Evolutionary conservation across 2,329 filamentous ascomycete species (phyloP), one percentile per base, ranked within the genome.

Genomic region (Thermomyces lanuginosus): DNA sequence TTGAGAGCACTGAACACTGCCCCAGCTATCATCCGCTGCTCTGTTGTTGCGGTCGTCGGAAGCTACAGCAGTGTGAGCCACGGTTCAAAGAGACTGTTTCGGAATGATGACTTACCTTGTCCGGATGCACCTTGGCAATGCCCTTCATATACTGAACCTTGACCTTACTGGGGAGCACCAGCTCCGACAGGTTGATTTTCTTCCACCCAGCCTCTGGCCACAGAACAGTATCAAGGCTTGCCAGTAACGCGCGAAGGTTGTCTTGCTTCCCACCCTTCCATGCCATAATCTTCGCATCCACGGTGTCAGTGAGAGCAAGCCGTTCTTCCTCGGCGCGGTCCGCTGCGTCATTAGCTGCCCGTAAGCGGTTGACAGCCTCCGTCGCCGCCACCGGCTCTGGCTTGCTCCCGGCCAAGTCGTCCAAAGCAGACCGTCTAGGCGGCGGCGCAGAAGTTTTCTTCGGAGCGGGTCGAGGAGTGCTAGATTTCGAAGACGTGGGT

Each of bases 91-190:
- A 4, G 22, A 10, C 3, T 7, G 4, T 10, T 22, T 13, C 5
- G 5, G 14, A 11, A 22, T 14, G 15, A 9, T 9, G 8, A 14
- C 8, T 10, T 64, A 93, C 89, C 76, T 98, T 98, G 53, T 98
- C 89, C 34, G 89, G 89, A 64, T 98, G 89, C 41, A 89, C 89
- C 64, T 93, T 95, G 7, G 76, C 81, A 65, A 98, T 95, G 4
- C 86, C 89, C 68, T 92, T 93, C 89, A 98, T 95, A 50, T 98
- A 98, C 33, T 79, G 65, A 37, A 98, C 76, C 69, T 98, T 98
- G 51, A 95, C 89, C 63, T 86, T 92, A 40, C 80, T 83, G 17
- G 83, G 74, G 66, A 92, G 69, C 27, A 98, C 77, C 40, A 98
- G 55, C 58, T 98, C 89, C 37, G 84, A 76, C 71, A 98, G 72